These are phyloP conservation scores for Pogostemon cablin DNA, from an alignment of 257 asterid species.

Conservation along the genomic window DNA sequence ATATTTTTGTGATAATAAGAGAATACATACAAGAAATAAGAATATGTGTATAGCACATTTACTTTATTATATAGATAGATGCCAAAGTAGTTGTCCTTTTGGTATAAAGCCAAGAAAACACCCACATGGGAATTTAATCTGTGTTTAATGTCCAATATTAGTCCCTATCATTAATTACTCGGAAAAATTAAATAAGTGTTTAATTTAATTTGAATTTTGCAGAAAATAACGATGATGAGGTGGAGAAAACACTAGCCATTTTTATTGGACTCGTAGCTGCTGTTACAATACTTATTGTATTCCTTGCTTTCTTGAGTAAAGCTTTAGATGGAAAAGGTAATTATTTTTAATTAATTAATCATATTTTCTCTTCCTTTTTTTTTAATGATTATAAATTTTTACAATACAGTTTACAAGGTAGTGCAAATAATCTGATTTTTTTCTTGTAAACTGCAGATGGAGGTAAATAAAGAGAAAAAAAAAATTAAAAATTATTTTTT, in stretches of 20 bases:
- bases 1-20: too few species aligned
- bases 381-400: neutral
- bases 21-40: conserved; percentile 6
- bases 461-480: conserved; percentile 33
- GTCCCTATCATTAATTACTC: neutral
- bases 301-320: conserved; percentile 72
- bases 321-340: conserved; percentile 57
- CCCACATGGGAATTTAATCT: too few species aligned
- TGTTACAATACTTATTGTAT: conserved; percentile 73
- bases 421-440: neutral
- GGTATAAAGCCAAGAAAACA: neutral
- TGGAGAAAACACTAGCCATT: conserved; percentile 78
- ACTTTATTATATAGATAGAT: conserved; percentile 26
- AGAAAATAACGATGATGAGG: conserved; percentile 58
- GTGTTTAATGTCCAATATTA: too few species aligned
- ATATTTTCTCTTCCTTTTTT: neutral
- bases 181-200: neutral
- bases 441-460: conserved; percentile 36
- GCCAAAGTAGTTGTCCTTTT: conserved; percentile 22
- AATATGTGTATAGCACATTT: conserved; percentile 15
- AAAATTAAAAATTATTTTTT: neutral
- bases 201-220: neutral
- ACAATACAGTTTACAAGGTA: neutral
- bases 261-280: conserved; percentile 81
- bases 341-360: neutral